Percentiles rank a stretch among this genome's conserved stretches.
Evolutionary conservation across 169 alveolate species (phyloP).

Genomic region (Plasmodium berghei): DNA sequence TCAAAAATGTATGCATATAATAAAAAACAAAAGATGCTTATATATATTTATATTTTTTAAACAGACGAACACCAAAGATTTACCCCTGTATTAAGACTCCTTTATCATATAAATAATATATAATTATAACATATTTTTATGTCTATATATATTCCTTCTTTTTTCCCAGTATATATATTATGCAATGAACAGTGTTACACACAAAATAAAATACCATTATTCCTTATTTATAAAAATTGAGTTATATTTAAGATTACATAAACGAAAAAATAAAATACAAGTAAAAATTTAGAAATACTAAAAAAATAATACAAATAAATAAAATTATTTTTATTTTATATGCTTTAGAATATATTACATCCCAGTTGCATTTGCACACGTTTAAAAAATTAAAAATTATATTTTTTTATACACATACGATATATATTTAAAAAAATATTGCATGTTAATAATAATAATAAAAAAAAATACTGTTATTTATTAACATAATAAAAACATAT

Average conservation of each 20-base stretch:
- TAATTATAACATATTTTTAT: too few species aligned
- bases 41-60: too few species aligned
- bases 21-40: too few species aligned
- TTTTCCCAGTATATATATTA: too few species aligned
- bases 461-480: constrained; percentile 1
- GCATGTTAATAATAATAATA: constrained; percentile 21
- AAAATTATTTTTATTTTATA: constrained; percentile 24
- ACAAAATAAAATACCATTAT: not conserved
- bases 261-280: not conserved
- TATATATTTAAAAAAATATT: constrained; percentile 3
- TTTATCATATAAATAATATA: too few species aligned
- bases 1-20: too few species aligned
- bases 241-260: not conserved
- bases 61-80: too few species aligned
- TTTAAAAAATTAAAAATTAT: constrained; percentile 24
- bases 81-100: too few species aligned
- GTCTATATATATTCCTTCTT: too few species aligned
- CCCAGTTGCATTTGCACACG: constrained; percentile 46
- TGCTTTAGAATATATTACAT: constrained; percentile 14
- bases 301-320: not conserved
- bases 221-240: not conserved
- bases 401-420: constrained; percentile 7
- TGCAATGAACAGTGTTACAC: not conserved
- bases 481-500: not conserved
- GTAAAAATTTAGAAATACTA: not conserved